These are phyloP conservation scores for Ceratocystis eucalypticola DNA, from an alignment of 2,329 filamentous ascomycete species.

Conservation along the genomic window DNA sequence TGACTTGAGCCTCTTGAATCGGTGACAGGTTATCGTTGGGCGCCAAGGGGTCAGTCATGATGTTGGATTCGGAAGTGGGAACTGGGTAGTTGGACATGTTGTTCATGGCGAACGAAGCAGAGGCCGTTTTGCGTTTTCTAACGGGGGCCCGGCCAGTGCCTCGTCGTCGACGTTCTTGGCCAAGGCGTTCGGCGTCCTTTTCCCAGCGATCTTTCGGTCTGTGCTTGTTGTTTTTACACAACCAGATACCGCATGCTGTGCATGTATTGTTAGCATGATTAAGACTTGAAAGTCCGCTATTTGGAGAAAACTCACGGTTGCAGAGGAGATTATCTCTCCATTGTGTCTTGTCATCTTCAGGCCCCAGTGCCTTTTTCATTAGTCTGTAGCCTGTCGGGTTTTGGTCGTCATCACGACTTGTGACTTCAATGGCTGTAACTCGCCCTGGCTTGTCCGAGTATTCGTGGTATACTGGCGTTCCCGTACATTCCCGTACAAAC, in stretches of 20 bases:
- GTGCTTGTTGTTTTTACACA: slow-evolving; percentile 75
- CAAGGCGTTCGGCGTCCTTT: slow-evolving; percentile 42
- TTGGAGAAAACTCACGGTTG: slow-evolving; percentile 52
- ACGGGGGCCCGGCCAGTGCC: slow-evolving; percentile 31
- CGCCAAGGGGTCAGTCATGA: slow-evolving; percentile 40
- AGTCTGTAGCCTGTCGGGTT: slow-evolving; percentile 56
- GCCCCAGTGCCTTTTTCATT: slow-evolving; percentile 58
- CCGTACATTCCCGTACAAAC: slow-evolving; percentile 63
- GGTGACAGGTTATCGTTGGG: slow-evolving; percentile 28
- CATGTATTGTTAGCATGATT: slow-evolving; percentile 24
- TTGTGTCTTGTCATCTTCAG: slow-evolving; percentile 47
- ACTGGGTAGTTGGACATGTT: slow-evolving; percentile 31
- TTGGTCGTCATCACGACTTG: slow-evolving; percentile 49
- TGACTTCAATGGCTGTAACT: slow-evolving; percentile 59
- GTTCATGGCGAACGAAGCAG: slow-evolving; percentile 22
- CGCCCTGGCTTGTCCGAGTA: slow-evolving; percentile 59
- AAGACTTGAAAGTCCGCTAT: slow-evolving; percentile 19
- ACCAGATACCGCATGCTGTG: slow-evolving; percentile 79
- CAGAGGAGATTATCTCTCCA: slow-evolving; percentile 70
- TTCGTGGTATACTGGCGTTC: slow-evolving; percentile 55
- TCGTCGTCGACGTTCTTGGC: slow-evolving; percentile 39
- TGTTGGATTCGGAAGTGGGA: slow-evolving; percentile 39
- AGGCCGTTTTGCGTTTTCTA: slow-evolving; percentile 36
- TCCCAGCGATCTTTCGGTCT: slow-evolving; percentile 77
- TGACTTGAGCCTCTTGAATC: slow-evolving; percentile 16